Evolutionary conservation across 495 filamentous ascomycete genomes (phyloP).

Genomic region (Penicillium desertorum): DNA sequence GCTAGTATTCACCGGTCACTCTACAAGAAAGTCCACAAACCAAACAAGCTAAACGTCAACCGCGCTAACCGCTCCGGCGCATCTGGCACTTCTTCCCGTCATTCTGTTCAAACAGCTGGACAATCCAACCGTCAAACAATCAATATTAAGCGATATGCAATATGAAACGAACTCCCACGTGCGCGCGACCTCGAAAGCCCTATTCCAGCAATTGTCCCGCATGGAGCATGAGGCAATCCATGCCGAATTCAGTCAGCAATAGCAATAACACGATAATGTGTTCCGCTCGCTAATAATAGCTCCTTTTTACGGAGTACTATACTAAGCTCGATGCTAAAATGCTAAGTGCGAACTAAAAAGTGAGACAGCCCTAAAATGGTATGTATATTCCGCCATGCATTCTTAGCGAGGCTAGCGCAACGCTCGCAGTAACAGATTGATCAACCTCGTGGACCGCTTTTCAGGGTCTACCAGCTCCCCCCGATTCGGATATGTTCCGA

Average conservation of each 20-base stretch:
- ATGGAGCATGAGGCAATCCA: neutral
- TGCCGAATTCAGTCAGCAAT: neutral
- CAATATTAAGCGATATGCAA: neutral
- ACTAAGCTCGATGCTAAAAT: neutral
- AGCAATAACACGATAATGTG: slow-evolving; percentile 3
- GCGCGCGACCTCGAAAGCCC: neutral
- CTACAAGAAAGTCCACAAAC: neutral
- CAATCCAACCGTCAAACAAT: neutral
- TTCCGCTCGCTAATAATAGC: slow-evolving; percentile 12
- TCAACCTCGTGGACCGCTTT: too few species aligned
- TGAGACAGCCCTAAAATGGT: slow-evolving; percentile 6
- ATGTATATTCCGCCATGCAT: neutral
- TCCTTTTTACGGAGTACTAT: neutral
- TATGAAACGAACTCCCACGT: neutral
- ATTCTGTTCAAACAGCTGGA: neutral
- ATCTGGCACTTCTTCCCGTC: neutral
- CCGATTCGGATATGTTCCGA: too few species aligned
- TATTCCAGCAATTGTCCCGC: neutral
- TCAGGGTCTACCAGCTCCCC: too few species aligned
- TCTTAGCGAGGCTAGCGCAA: too few species aligned
- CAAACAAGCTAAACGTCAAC: neutral
- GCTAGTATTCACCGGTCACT: neutral
- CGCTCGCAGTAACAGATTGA: too few species aligned
- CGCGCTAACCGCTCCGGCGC: neutral
- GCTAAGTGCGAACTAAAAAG: neutral